Evolutionary conservation across 1,284 basidiomycete species (phyloP).

Genomic region (Rhodofomes roseus): DNA sequence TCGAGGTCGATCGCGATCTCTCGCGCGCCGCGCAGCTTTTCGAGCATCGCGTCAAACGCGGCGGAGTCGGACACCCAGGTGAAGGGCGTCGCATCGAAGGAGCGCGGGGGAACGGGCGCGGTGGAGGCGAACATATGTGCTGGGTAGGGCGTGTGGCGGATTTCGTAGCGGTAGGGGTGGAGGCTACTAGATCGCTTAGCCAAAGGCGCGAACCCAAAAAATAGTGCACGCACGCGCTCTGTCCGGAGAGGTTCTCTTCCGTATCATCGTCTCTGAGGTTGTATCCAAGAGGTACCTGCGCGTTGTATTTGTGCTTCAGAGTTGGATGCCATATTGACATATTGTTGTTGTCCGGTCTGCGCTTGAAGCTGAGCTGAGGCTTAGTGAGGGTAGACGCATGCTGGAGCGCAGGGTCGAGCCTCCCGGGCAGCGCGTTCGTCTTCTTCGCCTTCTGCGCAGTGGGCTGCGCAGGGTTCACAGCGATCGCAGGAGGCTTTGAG

Average conservation of each 20-base stretch:
- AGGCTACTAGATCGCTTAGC: slow-evolving; percentile 22
- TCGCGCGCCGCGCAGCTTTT: slow-evolving; percentile 55
- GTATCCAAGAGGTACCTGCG: slow-evolving; percentile 73
- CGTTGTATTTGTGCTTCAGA: slow-evolving; percentile 73
- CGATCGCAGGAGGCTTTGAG: slow-evolving; percentile 62
- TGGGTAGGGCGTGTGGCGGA: slow-evolving; percentile 71
- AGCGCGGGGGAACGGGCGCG: slow-evolving; percentile 43
- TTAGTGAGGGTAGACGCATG: slow-evolving; percentile 72
- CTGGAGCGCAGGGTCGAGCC: slow-evolving; percentile 57
- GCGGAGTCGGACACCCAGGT: slow-evolving; percentile 67
- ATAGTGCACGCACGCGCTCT: slow-evolving; percentile 24
- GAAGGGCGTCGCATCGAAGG: slow-evolving; percentile 71
- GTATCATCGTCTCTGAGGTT: slow-evolving; percentile 43
- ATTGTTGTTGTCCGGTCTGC: slow-evolving; percentile 51
- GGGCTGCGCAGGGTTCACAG: slow-evolving; percentile 40
- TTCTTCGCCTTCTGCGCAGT: slow-evolving; percentile 31
- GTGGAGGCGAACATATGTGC: slow-evolving; percentile 57
- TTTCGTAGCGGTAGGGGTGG: slow-evolving; percentile 87
- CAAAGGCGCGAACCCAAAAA: neutral
- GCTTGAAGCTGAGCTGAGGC: slow-evolving; percentile 74
- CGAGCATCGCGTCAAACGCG: slow-evolving; percentile 61
- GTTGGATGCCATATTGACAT: slow-evolving; percentile 57
- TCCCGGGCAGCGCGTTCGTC: slow-evolving; percentile 30
- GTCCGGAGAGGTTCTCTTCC: slow-evolving; percentile 27
- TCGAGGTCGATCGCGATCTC: slow-evolving; percentile 96